Evolutionary conservation across 1,284 basidiomycete genomes (phyloP).

Genomic region (Fomitopsis palustris): DNA sequence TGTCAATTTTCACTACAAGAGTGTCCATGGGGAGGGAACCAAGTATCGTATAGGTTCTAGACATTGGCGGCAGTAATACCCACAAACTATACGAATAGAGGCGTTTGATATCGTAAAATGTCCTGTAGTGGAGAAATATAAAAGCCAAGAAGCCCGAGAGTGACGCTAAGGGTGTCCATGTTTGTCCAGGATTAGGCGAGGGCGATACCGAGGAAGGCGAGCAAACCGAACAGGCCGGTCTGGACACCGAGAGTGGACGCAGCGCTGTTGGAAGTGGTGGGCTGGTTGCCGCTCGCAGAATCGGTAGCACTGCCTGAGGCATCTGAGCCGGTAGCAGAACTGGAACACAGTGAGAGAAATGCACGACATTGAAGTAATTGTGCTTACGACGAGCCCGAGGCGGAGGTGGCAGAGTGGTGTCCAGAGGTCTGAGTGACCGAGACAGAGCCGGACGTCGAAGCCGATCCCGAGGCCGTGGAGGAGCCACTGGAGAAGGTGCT

Average conservation of each 20-base stretch:
- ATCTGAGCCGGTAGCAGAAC: background rate
- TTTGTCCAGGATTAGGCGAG: conserved; percentile 20
- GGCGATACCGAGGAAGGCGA: conserved; percentile 26
- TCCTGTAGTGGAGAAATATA: background rate
- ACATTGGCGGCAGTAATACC: background rate
- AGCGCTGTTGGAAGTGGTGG: conserved; percentile 14
- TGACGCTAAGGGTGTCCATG: background rate
- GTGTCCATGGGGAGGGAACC: background rate
- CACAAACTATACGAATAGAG: background rate
- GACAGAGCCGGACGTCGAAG: conserved; percentile 2
- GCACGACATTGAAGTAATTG: background rate
- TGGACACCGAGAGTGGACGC: conserved; percentile 22
- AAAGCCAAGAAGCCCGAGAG: background rate
- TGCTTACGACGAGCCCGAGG: background rate
- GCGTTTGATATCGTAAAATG: background rate
- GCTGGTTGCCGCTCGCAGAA: conserved; percentile 13
- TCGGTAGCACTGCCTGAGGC: conserved; percentile 6
- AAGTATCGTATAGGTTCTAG: background rate
- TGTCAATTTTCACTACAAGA: background rate
- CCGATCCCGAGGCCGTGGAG: conserved; percentile 9
- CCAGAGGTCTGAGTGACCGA: conserved; percentile 2
- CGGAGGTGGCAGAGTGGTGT: background rate
- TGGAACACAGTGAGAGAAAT: background rate
- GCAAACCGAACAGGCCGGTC: conserved; percentile 23
- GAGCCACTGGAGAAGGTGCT: conserved; percentile 15